These are phyloP conservation scores for Candida hispaniensis DNA, from an alignment of 805 yeast species.

Conservation along the genomic window DNA sequence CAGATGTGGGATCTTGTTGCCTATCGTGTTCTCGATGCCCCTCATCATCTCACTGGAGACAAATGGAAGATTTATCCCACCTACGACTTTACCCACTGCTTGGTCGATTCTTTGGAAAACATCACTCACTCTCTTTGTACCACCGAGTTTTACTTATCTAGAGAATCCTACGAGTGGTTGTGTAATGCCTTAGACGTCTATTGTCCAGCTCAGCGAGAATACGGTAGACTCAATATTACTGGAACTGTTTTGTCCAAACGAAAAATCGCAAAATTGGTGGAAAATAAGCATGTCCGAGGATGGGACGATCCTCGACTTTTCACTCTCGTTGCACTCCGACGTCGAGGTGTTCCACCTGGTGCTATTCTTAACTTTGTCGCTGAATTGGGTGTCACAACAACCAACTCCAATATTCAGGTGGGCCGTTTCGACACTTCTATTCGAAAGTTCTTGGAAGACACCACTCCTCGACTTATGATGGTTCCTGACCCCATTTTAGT, in stretches of 20 bases:
- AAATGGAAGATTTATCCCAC: constrained; percentile 98
- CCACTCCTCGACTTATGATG: constrained; percentile 93
- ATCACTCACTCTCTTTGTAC: constrained; percentile 95
- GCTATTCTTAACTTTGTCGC: constrained; percentile 88
- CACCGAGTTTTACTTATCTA: constrained; percentile 80
- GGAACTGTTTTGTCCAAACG: constrained; percentile 94
- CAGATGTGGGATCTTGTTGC: constrained; percentile 99
- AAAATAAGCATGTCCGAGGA: constrained; percentile 70
- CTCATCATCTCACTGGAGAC: constrained; percentile 93
- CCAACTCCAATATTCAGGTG: constrained; percentile 83
- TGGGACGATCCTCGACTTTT: constrained; percentile 98
- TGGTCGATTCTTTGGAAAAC: constrained; percentile 95
- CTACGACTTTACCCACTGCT: constrained; percentile 97
- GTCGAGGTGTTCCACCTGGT: constrained; percentile 99
- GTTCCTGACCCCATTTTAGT: constrained; percentile 78
- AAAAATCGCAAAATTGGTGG: constrained; percentile 87
- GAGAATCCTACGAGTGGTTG: constrained; percentile 97
- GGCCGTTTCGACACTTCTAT: constrained; percentile 82
- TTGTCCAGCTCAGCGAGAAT: constrained; percentile 98
- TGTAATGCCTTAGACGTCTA: constrained; percentile 91
- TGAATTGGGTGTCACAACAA: constrained; percentile 93
- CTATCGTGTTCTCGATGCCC: constrained; percentile 82
- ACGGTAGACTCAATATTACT: constrained; percentile 88
- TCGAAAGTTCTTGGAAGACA: constrained; percentile 75
- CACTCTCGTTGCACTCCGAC: constrained; percentile 85